Conservation (phyloP, 78 protist genomes). For the Emiliania huxleyi region DNA sequence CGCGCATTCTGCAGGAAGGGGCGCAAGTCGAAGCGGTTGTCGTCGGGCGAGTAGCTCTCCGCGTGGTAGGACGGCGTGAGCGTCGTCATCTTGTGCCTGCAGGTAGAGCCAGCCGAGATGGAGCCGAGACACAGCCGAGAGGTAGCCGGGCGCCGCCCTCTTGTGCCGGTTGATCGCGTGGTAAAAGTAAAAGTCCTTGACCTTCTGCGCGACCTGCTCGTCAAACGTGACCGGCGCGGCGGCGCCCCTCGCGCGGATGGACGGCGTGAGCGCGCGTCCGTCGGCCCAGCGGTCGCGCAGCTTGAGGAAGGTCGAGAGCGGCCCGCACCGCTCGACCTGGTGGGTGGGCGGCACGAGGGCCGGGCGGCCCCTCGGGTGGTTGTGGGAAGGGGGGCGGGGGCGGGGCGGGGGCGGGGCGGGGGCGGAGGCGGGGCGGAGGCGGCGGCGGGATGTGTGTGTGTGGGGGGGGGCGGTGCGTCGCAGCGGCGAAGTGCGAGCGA, state of each 20-base stretch:
- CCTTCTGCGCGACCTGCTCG: constrained; percentile 36
- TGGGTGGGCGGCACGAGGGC: too few species aligned
- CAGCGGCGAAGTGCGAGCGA: too few species aligned
- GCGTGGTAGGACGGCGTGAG: constrained; percentile 87
- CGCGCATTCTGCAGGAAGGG: constrained; percentile 63
- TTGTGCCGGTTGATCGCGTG: constrained; percentile 76
- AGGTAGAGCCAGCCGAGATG: too few species aligned
- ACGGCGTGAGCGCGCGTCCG: not conserved
- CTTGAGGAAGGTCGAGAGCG: not conserved
- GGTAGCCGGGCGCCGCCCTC: constrained; percentile 73
- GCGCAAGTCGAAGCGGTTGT: constrained; percentile 82
- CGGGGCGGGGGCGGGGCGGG: not conserved
- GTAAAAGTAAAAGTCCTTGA: constrained; percentile 71
- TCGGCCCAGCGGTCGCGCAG: not conserved
- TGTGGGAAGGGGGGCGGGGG: not conserved
- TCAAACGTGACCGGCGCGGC: not conserved
- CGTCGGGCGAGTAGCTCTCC: constrained; percentile 77
- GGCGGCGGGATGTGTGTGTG: not conserved
- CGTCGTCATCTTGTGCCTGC: constrained; percentile 75
- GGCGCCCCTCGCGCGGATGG: not conserved
- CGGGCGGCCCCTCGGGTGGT: not conserved
- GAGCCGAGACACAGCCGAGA: too few species aligned
- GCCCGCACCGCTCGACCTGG: constrained; percentile 9
- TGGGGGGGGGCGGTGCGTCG: not conserved
- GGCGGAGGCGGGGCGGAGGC: not conserved